These are phyloP conservation scores for Cystofilobasidium macerans DNA, from an alignment of 768 basidiomycete genomes.

Conservation along the genomic window DNA sequence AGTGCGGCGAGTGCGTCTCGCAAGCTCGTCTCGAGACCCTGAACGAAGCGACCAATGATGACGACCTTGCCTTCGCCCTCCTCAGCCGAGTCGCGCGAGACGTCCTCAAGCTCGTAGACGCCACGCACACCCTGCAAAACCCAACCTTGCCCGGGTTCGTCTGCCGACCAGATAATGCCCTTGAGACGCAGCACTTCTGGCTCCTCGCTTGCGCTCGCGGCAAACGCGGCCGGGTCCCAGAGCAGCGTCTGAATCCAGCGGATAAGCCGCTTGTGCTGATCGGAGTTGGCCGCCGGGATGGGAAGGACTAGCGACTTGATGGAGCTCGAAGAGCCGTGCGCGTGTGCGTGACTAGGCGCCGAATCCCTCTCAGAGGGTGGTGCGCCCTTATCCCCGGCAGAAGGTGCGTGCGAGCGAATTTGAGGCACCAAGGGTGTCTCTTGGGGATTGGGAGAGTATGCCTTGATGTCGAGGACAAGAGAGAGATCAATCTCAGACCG, in stretches of 20 bases:
- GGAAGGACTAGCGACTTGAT: slow-evolving; percentile 62
- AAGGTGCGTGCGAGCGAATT: slow-evolving; percentile 6
- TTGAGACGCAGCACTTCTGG: slow-evolving; percentile 71
- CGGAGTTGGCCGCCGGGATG: slow-evolving; percentile 50
- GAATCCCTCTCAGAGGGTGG: slow-evolving; percentile 13
- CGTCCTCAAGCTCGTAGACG: slow-evolving; percentile 62
- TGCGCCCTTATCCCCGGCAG: slow-evolving; percentile 3
- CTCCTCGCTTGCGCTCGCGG: slow-evolving; percentile 32
- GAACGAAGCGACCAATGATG: slow-evolving; percentile 1
- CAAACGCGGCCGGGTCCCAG: slow-evolving; percentile 60
- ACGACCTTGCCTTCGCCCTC: slow-evolving; percentile 12
- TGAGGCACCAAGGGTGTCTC: slow-evolving; percentile 12
- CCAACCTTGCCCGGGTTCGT: slow-evolving; percentile 42
- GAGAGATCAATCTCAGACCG: slow-evolving; percentile 61
- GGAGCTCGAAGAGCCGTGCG: slow-evolving; percentile 28
- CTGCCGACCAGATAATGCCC: slow-evolving; percentile 50
- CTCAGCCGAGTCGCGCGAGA: slow-evolving; percentile 2
- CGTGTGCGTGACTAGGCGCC: slow-evolving; percentile 37
- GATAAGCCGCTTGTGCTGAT: slow-evolving; percentile 52
- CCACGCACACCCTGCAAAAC: slow-evolving; percentile 83
- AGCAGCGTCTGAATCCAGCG: slow-evolving; percentile 68
- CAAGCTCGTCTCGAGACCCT: background rate
- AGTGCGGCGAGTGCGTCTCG: background rate
- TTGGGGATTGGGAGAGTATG: slow-evolving; percentile 52
- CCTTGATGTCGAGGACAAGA: slow-evolving; percentile 65